Base-by-base conservation (phyloP, 345 rosid species). In the Gossypium sturtianum region DNA sequence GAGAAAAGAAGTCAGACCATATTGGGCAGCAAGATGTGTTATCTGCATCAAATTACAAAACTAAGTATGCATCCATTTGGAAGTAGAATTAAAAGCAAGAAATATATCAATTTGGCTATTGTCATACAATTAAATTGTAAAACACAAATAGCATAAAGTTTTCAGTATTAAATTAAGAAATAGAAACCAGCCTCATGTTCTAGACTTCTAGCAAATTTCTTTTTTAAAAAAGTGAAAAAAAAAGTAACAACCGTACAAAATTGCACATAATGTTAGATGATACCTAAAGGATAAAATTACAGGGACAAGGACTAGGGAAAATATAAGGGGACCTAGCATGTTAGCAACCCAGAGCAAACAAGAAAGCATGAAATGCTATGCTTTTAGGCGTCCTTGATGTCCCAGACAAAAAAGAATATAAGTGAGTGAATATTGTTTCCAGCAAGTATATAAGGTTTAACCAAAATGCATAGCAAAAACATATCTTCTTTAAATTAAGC, bases 1-100 rank as follows among this genome's bases (percentile, higher is more conserved):
- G 53, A 96, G 90, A 81, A 91, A 93, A 86, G 98, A 87, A 49
- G 98, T 91, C 88, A 93, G 99, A 71, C 99, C 98, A 86, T 93
- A 89, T 78, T 96, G 98, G 63, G 98, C 98, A 13, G 98, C 99
- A 82, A 96, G 92, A 81, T 96, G 98, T 53, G 98, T 90, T 73
- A 92, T 66, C 99, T 96, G 87, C 79, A 80, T 67, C 75, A 87
- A 75, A 77, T 70, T 49, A 79, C 80, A 71, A 58, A 16, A 77
- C 77, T 80, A 72, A 84, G 53, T 38, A 81, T 65, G 74, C 74
- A 79, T 61, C 65, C 72, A 60, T 70, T 34, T 61, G n/a, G 13
- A 79, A 23, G 51, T 71, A 59, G 12, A 53, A 54, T 52, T 65
- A 52, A 25, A 20, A 60, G 38, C 53, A 67, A 76, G 53, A 58